A percentile compares a stretch with the other conserved stretches of the same genome.
Evolutionary conservation across 108 stramenopile genomes (phyloP).

Genomic region (Stephanodiscus minutulus): DNA sequence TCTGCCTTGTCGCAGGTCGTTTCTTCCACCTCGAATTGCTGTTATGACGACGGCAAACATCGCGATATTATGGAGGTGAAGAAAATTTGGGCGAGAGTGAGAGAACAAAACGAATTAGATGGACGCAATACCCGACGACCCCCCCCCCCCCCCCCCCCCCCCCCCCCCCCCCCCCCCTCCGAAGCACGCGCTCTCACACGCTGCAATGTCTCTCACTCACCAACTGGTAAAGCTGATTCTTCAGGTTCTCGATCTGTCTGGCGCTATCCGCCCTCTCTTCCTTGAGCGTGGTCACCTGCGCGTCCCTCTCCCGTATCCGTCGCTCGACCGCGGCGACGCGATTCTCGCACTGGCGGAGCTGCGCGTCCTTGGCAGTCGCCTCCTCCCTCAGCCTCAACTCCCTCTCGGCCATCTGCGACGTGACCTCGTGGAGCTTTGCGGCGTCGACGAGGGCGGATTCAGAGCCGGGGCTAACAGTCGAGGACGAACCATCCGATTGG

Average conservation of each 20-base stretch:
- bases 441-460: conserved; percentile 34
- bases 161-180: too few species aligned
- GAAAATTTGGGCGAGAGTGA: too few species aligned
- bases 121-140: too few species aligned
- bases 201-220: conserved; percentile 15
- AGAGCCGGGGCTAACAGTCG: conserved; percentile 7
- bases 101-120: too few species aligned
- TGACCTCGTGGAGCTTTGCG: conserved; percentile 21
- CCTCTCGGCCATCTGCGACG: conserved; percentile 14
- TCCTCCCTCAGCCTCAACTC: conserved; percentile 26
- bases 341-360: conserved; percentile 18
- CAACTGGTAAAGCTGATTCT: conserved; percentile 73
- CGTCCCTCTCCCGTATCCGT: conserved; percentile 61
- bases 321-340: conserved; percentile 36
- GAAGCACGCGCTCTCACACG: too few species aligned
- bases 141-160: too few species aligned
- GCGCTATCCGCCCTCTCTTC: conserved; percentile 66
- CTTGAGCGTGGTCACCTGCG: conserved; percentile 51
- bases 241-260: conserved; percentile 67
- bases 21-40: conserved; percentile 69
- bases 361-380: conserved; percentile 12
- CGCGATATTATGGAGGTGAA: too few species aligned
- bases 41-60: background rate
- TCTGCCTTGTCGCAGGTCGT: conserved; percentile 52
- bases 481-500: conserved; percentile 34